Base-by-base conservation (phyloP, 2,329 filamentous ascomycete genomes). In the Ophiostoma fasciatum region DNA sequence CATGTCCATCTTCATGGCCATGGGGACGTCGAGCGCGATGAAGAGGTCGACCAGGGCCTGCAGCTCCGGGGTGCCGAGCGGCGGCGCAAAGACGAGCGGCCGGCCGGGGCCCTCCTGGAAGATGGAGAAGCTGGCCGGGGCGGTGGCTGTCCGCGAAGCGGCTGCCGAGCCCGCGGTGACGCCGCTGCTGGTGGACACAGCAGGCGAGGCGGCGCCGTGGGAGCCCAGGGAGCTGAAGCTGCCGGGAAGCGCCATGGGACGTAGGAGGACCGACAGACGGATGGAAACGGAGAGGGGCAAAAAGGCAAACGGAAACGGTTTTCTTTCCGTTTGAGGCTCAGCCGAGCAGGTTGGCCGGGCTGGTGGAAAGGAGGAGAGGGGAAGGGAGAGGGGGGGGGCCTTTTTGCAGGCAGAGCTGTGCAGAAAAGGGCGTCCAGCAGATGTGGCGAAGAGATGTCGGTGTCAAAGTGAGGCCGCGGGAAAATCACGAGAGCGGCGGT, bases 31-130 rank as follows among this genome's bases (percentile, higher is more conserved):
- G 11, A 46, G 41, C 10, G 39, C 23, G 33, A 77, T 52, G 51
- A 74, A 74, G 42, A 64, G 61, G 51, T 72, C 58, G 47, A 78
- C 64, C 51, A 78, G 55, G 36, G 66, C 58, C 48, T 76, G 71
- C 36, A 78, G 63, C 53, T 82, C 66, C 56, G 68, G 47, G 42
- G 67, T 61, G 50, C 76, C 60, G 55, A 83, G 59, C 48, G 77
- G 58, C 59, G 82, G 67, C 52, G 75, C 56, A 66, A 83, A 74
- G 56, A 83, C 61, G 38, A 78, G 60, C 42, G 65, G 56, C 32
- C 65, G 62, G 35, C 72, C 72, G 37, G 72, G 58, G 33, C 60
- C 52, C 29, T 69, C 62, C 59, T 78, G 73, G 50, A 64, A 71
- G 51, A 77, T 62, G 41, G 70, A 72, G 53, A 74, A 74, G 38